These are phyloP conservation scores for Hippophae gyantsensis DNA, from an alignment of 306 rosid genomes.

Conservation along the genomic window DNA sequence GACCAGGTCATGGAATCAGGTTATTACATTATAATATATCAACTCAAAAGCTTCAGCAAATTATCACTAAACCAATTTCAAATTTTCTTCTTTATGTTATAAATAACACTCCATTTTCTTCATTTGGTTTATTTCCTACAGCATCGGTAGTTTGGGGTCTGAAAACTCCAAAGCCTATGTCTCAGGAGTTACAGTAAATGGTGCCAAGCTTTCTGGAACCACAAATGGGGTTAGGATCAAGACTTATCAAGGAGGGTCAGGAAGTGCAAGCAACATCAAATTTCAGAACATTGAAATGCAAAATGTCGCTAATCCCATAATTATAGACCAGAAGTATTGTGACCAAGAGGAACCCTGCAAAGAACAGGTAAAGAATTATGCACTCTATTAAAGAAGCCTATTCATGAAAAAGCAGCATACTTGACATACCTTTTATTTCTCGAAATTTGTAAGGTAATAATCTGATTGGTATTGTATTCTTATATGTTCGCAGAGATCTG, in stretches of 20 bases:
- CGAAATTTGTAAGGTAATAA: neutral
- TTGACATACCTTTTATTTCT: neutral
- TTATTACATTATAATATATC: constrained; percentile 3
- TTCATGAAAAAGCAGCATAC: neutral
- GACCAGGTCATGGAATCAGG: constrained; percentile 96
- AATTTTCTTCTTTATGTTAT: neutral
- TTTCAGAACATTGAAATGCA: constrained; percentile 55
- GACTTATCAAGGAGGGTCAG: constrained; percentile 89
- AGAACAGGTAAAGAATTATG: constrained; percentile 24
- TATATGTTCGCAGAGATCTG: constrained; percentile 13
- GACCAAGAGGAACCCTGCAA: constrained; percentile 42
- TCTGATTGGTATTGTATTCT: neutral
- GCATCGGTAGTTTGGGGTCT: constrained; percentile 74
- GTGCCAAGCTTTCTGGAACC: constrained; percentile 66
- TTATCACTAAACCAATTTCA: neutral
- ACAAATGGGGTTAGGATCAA: constrained; percentile 72
- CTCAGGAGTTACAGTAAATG: constrained; percentile 40
- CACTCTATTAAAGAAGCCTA: neutral
- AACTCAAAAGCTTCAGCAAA: neutral
- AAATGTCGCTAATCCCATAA: constrained; percentile 51
- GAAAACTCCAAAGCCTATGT: constrained; percentile 40
- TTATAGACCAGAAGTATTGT: constrained; percentile 63
- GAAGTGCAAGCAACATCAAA: constrained; percentile 46
- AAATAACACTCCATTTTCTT: neutral
- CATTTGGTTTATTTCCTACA: constrained; percentile 7